Evolutionary conservation across 441 rosid genomes (phyloP).

Genomic region (Lepidium campestre): DNA sequence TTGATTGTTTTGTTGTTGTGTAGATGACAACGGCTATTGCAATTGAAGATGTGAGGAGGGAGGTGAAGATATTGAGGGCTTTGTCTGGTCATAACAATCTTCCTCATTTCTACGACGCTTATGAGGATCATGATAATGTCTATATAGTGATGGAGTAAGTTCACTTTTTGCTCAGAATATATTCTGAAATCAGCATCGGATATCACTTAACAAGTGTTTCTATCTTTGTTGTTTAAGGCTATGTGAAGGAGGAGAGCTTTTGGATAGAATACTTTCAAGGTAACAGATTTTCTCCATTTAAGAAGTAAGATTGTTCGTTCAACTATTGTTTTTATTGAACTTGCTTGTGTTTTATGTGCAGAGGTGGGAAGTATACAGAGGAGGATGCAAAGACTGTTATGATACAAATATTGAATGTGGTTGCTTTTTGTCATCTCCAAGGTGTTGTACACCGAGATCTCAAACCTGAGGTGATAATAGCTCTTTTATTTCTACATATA

Average conservation of each 20-base stretch:
- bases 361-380: constrained; percentile 98
- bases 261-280: constrained; percentile 98
- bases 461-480: constrained; percentile 84
- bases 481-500: background rate
- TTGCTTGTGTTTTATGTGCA: constrained; percentile 23
- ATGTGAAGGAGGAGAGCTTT: constrained; percentile 98
- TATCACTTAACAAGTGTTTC: background rate
- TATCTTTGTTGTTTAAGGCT: constrained; percentile 41
- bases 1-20: constrained; percentile 12
- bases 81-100: constrained; percentile 82
- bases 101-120: constrained; percentile 80
- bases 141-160: constrained; percentile 98
- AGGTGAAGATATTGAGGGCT: constrained; percentile 84
- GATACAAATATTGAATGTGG: constrained; percentile 82
- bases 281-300: background rate
- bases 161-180: background rate
- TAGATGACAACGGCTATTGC: constrained; percentile 99
- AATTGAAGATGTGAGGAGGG: constrained; percentile 96
- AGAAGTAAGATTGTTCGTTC: background rate
- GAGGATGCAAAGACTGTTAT: constrained; percentile 90
- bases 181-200: background rate
- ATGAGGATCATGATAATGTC: constrained; percentile 84
- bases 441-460: constrained; percentile 98
- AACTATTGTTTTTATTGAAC: background rate
- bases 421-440: constrained; percentile 93